Evolutionary conservation across 192 early-diverging fungal species (phyloP).

Genomic region (Haplosporangium gracile): DNA sequence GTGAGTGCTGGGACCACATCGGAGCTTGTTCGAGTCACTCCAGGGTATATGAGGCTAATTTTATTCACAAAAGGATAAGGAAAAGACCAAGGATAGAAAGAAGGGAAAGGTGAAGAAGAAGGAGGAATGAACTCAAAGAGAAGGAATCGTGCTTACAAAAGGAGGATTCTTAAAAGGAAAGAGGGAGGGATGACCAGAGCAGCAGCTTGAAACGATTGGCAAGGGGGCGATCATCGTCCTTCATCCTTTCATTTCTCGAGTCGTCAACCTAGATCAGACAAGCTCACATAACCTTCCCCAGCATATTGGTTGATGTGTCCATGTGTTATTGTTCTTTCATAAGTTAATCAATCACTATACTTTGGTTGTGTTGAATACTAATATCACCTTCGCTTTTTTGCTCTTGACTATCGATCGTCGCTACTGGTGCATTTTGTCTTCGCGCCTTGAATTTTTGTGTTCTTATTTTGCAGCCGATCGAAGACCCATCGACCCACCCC

Average conservation of each 20-base stretch:
- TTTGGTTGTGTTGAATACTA: neutral
- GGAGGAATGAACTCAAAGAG: neutral
- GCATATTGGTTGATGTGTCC: neutral
- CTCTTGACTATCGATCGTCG: no score
- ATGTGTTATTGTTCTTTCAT: neutral
- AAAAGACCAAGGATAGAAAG: neutral
- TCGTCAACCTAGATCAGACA: neutral
- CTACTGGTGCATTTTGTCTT: neutral
- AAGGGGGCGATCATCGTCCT: neutral
- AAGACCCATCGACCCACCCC: constrained; percentile 85
- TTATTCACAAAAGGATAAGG: neutral
- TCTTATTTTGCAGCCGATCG: constrained; percentile 68
- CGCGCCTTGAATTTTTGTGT: neutral
- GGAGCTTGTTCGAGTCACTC: neutral
- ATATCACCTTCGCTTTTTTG: neutral
- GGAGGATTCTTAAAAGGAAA: neutral
- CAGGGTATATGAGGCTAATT: neutral
- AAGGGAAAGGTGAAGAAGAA: neutral
- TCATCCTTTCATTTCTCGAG: neutral
- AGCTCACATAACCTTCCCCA: neutral
- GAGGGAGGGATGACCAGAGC: neutral
- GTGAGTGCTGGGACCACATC: neutral
- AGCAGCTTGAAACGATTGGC: no score
- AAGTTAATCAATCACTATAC: neutral
- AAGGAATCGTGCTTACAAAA: neutral